phyloP scores from a whole-genome alignment of 192 early-diverging fungal species.

The Nowakowskiella sp. region DNA sequence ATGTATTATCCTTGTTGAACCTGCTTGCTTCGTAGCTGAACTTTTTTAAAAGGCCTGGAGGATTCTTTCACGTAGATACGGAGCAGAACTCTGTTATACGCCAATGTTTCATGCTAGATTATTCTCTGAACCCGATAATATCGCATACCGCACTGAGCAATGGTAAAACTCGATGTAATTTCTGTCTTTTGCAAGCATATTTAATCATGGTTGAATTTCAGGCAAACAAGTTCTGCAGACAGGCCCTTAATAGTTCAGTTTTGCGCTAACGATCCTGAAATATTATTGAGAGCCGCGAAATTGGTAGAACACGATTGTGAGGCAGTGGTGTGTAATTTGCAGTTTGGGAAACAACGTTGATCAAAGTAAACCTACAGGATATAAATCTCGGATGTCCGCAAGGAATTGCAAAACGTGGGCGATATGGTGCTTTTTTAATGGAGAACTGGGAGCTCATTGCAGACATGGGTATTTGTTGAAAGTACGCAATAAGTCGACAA shows the following conservation, averaged over 20 bases:
- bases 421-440: slow-evolving; percentile 89
- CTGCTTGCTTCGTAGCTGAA: background rate
- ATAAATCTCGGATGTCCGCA: slow-evolving; percentile 96
- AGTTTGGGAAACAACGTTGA: no score
- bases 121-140: slow-evolving; percentile 64
- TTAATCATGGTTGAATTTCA: no score
- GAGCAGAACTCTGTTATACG: slow-evolving; percentile 85
- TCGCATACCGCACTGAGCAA: slow-evolving; percentile 69
- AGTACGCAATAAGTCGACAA: background rate
- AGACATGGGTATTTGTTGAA: slow-evolving; percentile 27
- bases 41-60: slow-evolving; percentile 69
- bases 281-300: slow-evolving; percentile 71
- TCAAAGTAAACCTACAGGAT: no score
- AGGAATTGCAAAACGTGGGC: slow-evolving; percentile 81
- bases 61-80: slow-evolving; percentile 77
- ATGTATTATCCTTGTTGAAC: slow-evolving; percentile 10
- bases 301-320: slow-evolving; percentile 76
- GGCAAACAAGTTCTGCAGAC: no score
- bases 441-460: slow-evolving; percentile 77
- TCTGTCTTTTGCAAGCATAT: no score
- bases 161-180: slow-evolving; percentile 59
- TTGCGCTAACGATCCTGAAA: slow-evolving; percentile 91
- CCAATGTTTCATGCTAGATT: slow-evolving; percentile 95
- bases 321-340: slow-evolving; percentile 92
- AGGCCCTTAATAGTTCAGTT: slow-evolving; percentile 50